Conservation (phyloP, 2,329 filamentous ascomycete species). For the Xylariomycetidae sp. region DNA sequence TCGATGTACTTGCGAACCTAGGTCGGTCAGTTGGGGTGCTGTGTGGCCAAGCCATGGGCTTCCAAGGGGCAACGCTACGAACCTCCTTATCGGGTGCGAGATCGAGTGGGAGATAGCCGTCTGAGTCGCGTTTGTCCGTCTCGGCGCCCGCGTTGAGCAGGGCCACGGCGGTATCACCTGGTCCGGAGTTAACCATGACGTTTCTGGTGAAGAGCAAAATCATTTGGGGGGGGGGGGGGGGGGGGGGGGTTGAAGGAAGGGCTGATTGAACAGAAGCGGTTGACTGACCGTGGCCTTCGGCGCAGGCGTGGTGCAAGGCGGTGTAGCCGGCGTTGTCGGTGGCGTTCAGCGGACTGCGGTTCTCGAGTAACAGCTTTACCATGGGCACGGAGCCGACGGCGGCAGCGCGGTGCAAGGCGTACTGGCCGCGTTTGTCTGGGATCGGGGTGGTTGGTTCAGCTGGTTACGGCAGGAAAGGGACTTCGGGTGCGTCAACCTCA, state of each 20-base stretch:
- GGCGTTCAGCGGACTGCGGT: slow-evolving; percentile 75
- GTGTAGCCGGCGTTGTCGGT: slow-evolving; percentile 80
- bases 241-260: neutral
- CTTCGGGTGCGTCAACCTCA: no score
- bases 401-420: slow-evolving; percentile 85
- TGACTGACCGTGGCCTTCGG: slow-evolving; percentile 61
- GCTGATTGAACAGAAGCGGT: neutral
- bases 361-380: slow-evolving; percentile 69
- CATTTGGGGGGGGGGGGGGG: no score
- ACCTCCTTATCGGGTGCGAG: slow-evolving; percentile 83
- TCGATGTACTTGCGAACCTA: slow-evolving; percentile 72
- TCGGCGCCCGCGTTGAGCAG: slow-evolving; percentile 83
- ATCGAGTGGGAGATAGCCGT: slow-evolving; percentile 69
- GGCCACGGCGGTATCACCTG: slow-evolving; percentile 73
- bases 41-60: slow-evolving; percentile 3
- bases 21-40: neutral
- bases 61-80: slow-evolving; percentile 20
- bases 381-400: slow-evolving; percentile 87
- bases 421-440: slow-evolving; percentile 81
- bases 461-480: no score
- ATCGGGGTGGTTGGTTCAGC: no score
- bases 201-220: no score
- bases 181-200: slow-evolving; percentile 1
- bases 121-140: slow-evolving; percentile 65
- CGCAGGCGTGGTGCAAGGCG: slow-evolving; percentile 80